These are phyloP conservation scores for Lathyrus tuberosus DNA, from an alignment of 306 rosid genomes.

Conservation along the genomic window DNA sequence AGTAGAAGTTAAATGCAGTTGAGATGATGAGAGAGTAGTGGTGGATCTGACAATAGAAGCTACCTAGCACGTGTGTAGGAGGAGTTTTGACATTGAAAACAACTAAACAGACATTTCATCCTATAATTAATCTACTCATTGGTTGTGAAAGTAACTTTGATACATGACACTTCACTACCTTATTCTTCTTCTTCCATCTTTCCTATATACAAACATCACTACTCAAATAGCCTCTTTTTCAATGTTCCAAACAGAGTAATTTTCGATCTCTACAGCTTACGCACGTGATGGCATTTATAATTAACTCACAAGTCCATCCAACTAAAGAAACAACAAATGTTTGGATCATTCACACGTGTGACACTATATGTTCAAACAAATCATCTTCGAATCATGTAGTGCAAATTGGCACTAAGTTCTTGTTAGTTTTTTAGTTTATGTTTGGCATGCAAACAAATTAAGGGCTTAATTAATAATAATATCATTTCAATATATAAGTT, in stretches of 20 bases:
- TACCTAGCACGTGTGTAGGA: constrained; percentile 47
- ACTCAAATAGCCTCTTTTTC: constrained; percentile 34
- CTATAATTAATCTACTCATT: constrained; percentile 39
- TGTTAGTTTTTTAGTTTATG: constrained; percentile 17
- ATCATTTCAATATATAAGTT: constrained; percentile 18
- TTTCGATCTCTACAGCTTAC: neutral
- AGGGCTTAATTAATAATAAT: constrained; percentile 16
- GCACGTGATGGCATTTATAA: no score
- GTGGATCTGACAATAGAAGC: constrained; percentile 33
- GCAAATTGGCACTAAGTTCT: constrained; percentile 27
- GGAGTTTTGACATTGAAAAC: constrained; percentile 42
- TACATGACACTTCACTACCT: constrained; percentile 44
- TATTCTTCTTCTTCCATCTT: constrained; percentile 25
- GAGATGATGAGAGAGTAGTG: constrained; percentile 10
- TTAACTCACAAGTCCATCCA: neutral
- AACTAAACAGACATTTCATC: constrained; percentile 46
- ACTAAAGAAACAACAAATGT: neutral
- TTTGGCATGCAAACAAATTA: constrained; percentile 34
- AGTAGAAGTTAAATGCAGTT: neutral
- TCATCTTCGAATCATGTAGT: constrained; percentile 9
- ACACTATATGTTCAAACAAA: neutral
- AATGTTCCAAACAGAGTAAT: constrained; percentile 31
- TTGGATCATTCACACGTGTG: neutral
- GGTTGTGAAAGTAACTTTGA: constrained; percentile 36
- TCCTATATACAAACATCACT: constrained; percentile 26